Conservation (phyloP, 192 early-diverging fungal genomes). For the Coemansia sp. region DNA sequence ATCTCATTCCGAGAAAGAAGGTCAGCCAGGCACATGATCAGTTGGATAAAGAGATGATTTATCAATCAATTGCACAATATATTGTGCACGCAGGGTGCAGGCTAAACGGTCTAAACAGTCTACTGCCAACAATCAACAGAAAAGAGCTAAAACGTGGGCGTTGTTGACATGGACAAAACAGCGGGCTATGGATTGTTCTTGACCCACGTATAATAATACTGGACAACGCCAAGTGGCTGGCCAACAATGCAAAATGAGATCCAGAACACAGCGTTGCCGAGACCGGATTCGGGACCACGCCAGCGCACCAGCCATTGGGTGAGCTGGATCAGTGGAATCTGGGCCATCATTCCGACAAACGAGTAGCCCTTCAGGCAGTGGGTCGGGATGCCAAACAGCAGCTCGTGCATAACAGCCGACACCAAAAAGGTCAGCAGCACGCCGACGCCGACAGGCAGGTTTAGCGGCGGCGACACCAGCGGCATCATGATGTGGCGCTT, state of each 20-base stretch:
- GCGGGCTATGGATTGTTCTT: slow-evolving; percentile 49
- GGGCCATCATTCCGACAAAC: slow-evolving; percentile 76
- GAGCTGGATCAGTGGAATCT: slow-evolving; percentile 74
- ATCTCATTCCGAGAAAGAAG: background rate
- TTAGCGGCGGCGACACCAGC: slow-evolving; percentile 64
- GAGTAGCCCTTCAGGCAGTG: slow-evolving; percentile 79
- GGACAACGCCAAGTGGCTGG: slow-evolving; percentile 69
- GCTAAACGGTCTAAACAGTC: background rate
- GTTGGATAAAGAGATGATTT: background rate
- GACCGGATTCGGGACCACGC: slow-evolving; percentile 64
- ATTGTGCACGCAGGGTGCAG: background rate
- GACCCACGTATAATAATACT: slow-evolving; percentile 73
- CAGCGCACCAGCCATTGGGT: slow-evolving; percentile 67
- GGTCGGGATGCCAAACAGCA: slow-evolving; percentile 81
- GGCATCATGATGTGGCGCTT: slow-evolving; percentile 89
- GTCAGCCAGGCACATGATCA: background rate
- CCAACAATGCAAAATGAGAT: slow-evolving; percentile 79
- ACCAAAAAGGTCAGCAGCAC: slow-evolving; percentile 72
- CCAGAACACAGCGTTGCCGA: slow-evolving; percentile 82
- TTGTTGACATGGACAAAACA: slow-evolving; percentile 14
- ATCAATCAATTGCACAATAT: background rate
- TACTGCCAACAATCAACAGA: background rate
- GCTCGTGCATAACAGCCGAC: slow-evolving; percentile 86
- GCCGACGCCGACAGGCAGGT: slow-evolving; percentile 55
- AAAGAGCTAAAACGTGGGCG: background rate